A percentile compares a stretch with the other conserved stretches of the same genome.
Evolutionary conservation across 139 green algal genomes (phyloP).

Genomic region (Yamagishiella unicocca): DNA sequence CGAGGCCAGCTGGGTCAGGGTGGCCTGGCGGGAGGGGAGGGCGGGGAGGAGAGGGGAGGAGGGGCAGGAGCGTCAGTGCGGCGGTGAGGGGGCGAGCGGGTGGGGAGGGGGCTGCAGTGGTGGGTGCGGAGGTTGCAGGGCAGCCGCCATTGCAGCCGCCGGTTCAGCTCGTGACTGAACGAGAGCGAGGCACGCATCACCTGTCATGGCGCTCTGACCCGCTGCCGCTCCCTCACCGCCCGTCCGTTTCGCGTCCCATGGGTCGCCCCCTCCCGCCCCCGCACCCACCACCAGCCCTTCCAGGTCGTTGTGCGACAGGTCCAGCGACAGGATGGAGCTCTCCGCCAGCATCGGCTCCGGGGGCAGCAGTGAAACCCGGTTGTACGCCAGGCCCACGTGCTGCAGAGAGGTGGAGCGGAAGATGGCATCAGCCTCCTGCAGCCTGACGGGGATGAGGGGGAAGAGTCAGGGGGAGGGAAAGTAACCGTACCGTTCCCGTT

Average conservation of each 20-base stretch:
- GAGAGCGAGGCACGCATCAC: no score
- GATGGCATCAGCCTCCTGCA: not conserved
- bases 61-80: not conserved
- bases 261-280: not conserved
- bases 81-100: not conserved
- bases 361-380: constrained; percentile 10
- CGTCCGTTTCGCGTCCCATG: no score
- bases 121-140: not conserved
- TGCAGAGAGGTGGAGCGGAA: constrained; percentile 11
- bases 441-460: not conserved
- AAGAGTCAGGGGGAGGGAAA: not conserved
- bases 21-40: not conserved
- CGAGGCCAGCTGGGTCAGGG: not conserved
- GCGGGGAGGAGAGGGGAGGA: not conserved
- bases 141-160: no score
- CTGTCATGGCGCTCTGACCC: no score
- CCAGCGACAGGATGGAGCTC: constrained; percentile 6
- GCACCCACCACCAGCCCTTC: constrained; percentile 30
- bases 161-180: no score
- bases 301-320: constrained; percentile 43
- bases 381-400: constrained; percentile 38
- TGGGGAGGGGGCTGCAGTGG: not conserved
- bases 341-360: not conserved
- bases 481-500: no score
- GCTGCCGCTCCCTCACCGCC: no score